phyloP scores from a whole-genome alignment of 805 yeast genomes.

The Saccharomycopsis sp. region DNA sequence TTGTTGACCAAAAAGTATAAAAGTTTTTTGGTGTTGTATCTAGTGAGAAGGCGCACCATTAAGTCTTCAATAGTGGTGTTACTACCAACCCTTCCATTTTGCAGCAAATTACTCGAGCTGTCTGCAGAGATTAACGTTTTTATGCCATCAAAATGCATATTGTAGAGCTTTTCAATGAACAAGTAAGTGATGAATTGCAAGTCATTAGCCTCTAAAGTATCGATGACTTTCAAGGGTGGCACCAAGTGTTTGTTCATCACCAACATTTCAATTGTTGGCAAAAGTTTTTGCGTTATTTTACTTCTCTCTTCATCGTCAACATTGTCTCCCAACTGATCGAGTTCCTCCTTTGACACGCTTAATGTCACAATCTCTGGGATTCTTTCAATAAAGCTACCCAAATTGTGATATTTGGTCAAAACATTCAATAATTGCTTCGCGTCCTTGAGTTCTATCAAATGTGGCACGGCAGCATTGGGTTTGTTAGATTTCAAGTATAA shows the following conservation, averaged over 20 bases:
- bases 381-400: slow-evolving; percentile 40
- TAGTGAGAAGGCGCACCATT: slow-evolving; percentile 45
- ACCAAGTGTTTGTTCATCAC: slow-evolving; percentile 63
- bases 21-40: slow-evolving; percentile 30
- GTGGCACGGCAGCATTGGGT: slow-evolving; percentile 57
- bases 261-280: slow-evolving; percentile 44
- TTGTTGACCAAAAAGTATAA: slow-evolving; percentile 55
- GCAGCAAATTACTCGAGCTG: not conserved
- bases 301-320: slow-evolving; percentile 27
- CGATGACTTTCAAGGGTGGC: slow-evolving; percentile 44
- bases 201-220: slow-evolving; percentile 34
- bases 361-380: slow-evolving; percentile 47
- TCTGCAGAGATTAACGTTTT: not conserved
- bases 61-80: slow-evolving; percentile 51
- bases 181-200: slow-evolving; percentile 51
- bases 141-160: slow-evolving; percentile 34
- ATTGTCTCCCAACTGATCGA: slow-evolving; percentile 27
- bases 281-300: slow-evolving; percentile 34
- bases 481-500: slow-evolving; percentile 53
- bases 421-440: slow-evolving; percentile 43
- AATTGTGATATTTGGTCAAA: slow-evolving; percentile 55
- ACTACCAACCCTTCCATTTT: not conserved
- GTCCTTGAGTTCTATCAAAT: slow-evolving; percentile 53
- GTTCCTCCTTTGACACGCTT: slow-evolving; percentile 34
- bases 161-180: slow-evolving; percentile 54